Percentiles rank a stretch among this genome's conserved stretches.
phyloP scores from a whole-genome alignment of 331 rosid genomes.

The Dryas integrifolia region DNA sequence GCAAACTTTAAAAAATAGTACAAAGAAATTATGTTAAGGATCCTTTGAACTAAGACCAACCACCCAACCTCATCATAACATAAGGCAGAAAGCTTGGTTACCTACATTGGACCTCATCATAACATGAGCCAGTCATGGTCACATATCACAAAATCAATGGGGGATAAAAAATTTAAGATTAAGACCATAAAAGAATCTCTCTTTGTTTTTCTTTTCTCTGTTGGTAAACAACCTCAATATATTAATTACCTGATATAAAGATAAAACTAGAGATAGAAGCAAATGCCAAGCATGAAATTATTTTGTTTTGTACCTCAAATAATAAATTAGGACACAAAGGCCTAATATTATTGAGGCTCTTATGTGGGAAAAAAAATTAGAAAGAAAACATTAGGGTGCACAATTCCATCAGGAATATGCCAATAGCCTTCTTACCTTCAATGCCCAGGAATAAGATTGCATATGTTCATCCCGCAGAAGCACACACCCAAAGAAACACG shows the following conservation, averaged over 20 bases:
- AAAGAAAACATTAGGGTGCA: neutral
- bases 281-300: neutral
- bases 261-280: neutral
- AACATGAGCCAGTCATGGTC: neutral
- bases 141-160: neutral
- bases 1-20: neutral
- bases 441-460: slow-evolving; percentile 71
- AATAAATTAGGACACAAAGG: neutral
- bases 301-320: neutral
- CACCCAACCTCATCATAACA: neutral
- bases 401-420: slow-evolving; percentile 16
- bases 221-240: too few relatives aligned
- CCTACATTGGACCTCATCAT: neutral
- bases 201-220: neutral
- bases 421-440: slow-evolving; percentile 51
- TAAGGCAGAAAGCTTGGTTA: neutral
- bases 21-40: neutral
- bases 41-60: neutral
- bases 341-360: neutral
- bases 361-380: neutral
- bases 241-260: neutral
- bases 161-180: too few relatives aligned
- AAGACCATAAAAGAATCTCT: neutral
- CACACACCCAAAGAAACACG: slow-evolving; percentile 69
- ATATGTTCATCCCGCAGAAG: slow-evolving; percentile 71